phyloP scores from a whole-genome alignment of 306 rosid species.

The Acacia melanoxylon region DNA sequence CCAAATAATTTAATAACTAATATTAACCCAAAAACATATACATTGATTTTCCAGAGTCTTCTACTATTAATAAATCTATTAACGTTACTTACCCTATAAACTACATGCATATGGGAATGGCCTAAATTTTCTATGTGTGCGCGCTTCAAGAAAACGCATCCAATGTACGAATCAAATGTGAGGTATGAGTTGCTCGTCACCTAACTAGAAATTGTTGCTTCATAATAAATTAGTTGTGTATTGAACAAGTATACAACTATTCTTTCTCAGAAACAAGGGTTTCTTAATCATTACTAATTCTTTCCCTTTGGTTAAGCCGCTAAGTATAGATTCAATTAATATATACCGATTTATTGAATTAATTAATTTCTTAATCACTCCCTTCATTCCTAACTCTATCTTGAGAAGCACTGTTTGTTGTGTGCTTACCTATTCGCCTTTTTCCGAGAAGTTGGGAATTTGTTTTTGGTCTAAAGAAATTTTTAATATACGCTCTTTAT shows the following conservation, averaged over 20 bases:
- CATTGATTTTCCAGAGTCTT: background rate
- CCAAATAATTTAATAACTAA: too few species aligned
- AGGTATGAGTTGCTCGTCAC: background rate
- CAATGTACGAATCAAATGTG: background rate
- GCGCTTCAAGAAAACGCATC: conserved; percentile 40
- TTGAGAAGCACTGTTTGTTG: background rate
- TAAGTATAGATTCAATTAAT: background rate
- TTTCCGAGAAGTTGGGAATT: background rate
- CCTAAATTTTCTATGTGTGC: conserved; percentile 9
- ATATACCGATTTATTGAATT: background rate
- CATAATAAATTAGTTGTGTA: conserved; percentile 29
- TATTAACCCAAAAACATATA: background rate
- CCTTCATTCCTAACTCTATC: background rate
- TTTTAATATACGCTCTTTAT: background rate
- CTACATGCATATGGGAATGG: conserved; percentile 46
- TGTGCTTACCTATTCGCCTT: background rate
- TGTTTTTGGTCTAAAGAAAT: too few species aligned
- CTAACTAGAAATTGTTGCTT: conserved; percentile 39
- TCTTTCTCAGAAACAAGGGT: conserved; percentile 10
- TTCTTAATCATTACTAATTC: background rate
- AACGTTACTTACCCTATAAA: conserved; percentile 39
- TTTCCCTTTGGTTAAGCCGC: background rate
- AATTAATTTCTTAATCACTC: background rate
- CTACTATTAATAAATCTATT: background rate
- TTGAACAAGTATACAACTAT: conserved; percentile 32